phyloP scores from a whole-genome alignment of 495 filamentous ascomycete species.

The Trichoderma asperelloides region DNA sequence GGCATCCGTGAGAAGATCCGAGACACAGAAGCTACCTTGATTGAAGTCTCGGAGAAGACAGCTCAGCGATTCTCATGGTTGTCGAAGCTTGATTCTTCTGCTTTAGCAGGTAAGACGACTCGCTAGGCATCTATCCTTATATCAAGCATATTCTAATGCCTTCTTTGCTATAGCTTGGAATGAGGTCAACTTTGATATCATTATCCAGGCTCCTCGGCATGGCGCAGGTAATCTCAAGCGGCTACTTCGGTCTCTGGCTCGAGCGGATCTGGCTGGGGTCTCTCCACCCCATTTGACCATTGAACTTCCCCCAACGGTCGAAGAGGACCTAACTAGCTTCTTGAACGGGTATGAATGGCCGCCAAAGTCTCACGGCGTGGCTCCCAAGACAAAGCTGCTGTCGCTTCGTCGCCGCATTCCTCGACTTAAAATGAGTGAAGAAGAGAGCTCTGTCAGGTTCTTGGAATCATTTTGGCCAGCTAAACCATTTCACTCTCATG shows the following conservation, averaged over 20 bases:
- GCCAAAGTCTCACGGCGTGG: conserved; percentile 30
- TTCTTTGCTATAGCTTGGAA: conserved; percentile 53
- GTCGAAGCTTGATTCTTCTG: conserved; percentile 59
- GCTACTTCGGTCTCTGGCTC: conserved; percentile 60
- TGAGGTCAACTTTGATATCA: conserved; percentile 60
- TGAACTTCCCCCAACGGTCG: conserved; percentile 62
- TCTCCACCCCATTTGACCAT: conserved; percentile 62
- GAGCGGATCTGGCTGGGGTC: conserved; percentile 62
- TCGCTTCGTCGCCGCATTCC: conserved; percentile 65
- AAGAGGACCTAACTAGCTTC: conserved; percentile 49
- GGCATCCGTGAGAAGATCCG: conserved; percentile 39
- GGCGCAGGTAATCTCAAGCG: conserved; percentile 64
- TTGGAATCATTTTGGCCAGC: conserved; percentile 77
- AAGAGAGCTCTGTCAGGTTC: conserved; percentile 59
- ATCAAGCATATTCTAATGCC: not conserved
- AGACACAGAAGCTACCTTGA: conserved; percentile 40
- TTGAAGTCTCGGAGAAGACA: conserved; percentile 55
- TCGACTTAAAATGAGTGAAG: conserved; percentile 40
- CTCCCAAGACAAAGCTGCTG: conserved; percentile 37
- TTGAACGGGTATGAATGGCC: conserved; percentile 58
- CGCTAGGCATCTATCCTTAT: not conserved
- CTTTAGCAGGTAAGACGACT: conserved; percentile 50
- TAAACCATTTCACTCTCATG: conserved; percentile 51
- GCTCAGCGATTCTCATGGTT: conserved; percentile 64
- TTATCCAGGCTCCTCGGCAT: conserved; percentile 61